These are phyloP conservation scores for Lantana camara DNA, from an alignment of 257 asterid species.

Conservation along the genomic window DNA sequence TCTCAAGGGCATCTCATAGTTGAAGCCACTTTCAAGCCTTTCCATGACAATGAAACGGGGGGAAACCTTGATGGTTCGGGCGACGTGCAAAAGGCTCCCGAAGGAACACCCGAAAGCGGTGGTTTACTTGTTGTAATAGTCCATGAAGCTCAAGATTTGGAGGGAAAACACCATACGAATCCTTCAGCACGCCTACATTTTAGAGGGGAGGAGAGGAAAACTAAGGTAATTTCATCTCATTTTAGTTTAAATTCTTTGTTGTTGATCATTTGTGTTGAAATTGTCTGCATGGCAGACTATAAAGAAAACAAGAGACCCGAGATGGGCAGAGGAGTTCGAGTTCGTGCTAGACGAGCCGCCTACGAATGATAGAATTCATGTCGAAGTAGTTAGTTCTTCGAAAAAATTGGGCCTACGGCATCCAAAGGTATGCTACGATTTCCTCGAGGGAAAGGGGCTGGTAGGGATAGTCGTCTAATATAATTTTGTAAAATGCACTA, in stretches of 20 bases:
- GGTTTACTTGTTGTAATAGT: constrained; percentile 70
- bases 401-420: constrained; percentile 61
- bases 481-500: no score
- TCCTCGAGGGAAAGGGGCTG: no score
- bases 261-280: background rate
- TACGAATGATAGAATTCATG: constrained; percentile 61
- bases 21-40: constrained; percentile 66
- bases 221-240: constrained; percentile 55
- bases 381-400: constrained; percentile 75
- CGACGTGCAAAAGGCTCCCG: constrained; percentile 71
- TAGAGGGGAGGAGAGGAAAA: constrained; percentile 72
- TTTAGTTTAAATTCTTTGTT: background rate
- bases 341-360: constrained; percentile 77
- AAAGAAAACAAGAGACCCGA: constrained; percentile 79
- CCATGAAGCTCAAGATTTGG: constrained; percentile 85
- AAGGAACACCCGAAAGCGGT: constrained; percentile 81
- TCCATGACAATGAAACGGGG: constrained; percentile 42
- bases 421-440: constrained; percentile 55
- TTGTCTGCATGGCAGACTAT: constrained; percentile 39
- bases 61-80: constrained; percentile 34
- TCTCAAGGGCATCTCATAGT: constrained; percentile 69
- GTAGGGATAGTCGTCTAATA: no score
- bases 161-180: constrained; percentile 78
- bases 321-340: constrained; percentile 88
- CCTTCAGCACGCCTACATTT: constrained; percentile 68